A percentile compares a stretch with the other conserved stretches of the same genome.
Evolutionary conservation across 768 basidiomycete species (phyloP).

Genomic region (Saitozyma podzolica): DNA sequence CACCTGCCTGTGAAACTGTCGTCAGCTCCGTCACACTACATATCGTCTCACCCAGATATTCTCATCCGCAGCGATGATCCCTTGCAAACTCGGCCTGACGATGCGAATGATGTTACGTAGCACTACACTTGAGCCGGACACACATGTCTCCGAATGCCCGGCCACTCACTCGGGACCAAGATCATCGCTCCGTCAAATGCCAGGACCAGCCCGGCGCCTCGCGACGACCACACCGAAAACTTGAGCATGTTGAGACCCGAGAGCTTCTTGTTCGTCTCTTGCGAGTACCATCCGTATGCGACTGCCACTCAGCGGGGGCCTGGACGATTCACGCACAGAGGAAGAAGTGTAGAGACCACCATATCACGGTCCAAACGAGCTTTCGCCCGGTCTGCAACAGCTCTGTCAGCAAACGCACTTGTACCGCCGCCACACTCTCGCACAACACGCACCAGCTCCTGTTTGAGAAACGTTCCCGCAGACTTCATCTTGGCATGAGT

Average conservation of each 20-base stretch:
- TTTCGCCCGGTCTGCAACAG: conserved; percentile 29
- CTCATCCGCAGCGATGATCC: conserved; percentile 88
- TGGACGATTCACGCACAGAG: conserved; percentile 55
- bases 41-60: conserved; percentile 75
- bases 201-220: conserved; percentile 87
- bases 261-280: conserved; percentile 66
- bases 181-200: conserved; percentile 84
- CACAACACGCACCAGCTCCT: too few species aligned
- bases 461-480: too few species aligned
- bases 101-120: conserved; percentile 82
- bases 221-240: conserved; percentile 85
- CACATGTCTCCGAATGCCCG: background rate
- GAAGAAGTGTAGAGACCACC: conserved; percentile 73
- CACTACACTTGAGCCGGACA: conserved; percentile 54
- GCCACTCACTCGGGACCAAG: conserved; percentile 64
- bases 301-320: conserved; percentile 45
- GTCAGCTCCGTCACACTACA: too few species aligned
- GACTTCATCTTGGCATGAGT: too few species aligned
- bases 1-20: conserved; percentile 72
- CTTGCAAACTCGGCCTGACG: conserved; percentile 74
- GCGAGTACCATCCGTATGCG: conserved; percentile 79
- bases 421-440: too few species aligned
- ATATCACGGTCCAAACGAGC: conserved; percentile 54
- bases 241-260: conserved; percentile 73
- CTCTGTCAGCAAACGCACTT: too few species aligned